Conservation (phyloP, 306 rosid species). For the Vicia villosa region DNA sequence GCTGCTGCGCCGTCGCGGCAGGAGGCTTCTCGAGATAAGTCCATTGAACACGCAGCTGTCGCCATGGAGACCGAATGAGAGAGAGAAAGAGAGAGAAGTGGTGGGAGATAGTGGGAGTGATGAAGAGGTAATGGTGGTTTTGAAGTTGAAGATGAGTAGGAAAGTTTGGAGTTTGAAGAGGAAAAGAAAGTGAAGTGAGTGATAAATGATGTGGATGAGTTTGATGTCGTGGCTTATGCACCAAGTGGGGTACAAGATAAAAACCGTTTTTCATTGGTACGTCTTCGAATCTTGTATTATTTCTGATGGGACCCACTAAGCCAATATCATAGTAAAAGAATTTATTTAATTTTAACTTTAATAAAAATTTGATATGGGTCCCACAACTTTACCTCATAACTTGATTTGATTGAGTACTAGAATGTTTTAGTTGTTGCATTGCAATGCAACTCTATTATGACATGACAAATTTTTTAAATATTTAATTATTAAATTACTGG, state of each 20-base stretch:
- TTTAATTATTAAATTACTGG: too few species aligned
- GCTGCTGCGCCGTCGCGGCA: slow-evolving; percentile 78
- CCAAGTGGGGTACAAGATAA: neutral
- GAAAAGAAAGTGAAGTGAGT: neutral
- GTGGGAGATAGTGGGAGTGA: neutral
- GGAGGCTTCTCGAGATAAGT: slow-evolving; percentile 44
- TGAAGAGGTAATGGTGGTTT: neutral
- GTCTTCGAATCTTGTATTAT: slow-evolving; percentile 20
- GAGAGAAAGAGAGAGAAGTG: neutral
- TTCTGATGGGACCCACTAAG: too few species aligned
- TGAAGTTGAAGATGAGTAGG: slow-evolving; percentile 4
- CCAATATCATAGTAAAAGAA: too few species aligned
- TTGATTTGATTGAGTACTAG: too few species aligned
- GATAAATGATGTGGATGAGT: slow-evolving; percentile 31
- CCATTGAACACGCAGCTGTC: slow-evolving; percentile 41
- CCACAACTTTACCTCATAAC: too few species aligned
- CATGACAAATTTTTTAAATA: too few species aligned
- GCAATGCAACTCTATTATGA: too few species aligned
- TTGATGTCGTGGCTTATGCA: slow-evolving; percentile 4
- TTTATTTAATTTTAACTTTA: too few species aligned
- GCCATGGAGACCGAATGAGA: slow-evolving; percentile 36
- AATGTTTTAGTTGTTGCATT: too few species aligned
- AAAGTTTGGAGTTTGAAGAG: neutral
- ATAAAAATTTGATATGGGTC: too few species aligned
- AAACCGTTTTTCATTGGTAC: neutral